These are phyloP conservation scores for Colletotrichum ledebouriae DNA, from an alignment of 2,329 filamentous ascomycete genomes.

Conservation along the genomic window DNA sequence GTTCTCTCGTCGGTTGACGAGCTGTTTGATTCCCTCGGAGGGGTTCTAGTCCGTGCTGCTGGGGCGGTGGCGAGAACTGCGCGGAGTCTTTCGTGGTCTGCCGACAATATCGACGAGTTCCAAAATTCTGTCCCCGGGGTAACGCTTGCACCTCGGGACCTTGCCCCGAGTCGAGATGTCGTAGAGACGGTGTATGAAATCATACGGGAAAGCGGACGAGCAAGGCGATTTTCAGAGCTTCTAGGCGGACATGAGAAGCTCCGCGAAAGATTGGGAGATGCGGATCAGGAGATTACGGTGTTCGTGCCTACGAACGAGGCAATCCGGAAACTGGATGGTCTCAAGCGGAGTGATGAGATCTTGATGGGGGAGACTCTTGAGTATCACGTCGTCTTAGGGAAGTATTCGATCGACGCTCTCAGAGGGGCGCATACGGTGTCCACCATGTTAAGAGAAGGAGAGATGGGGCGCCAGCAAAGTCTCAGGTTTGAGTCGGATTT, in stretches of 20 bases:
- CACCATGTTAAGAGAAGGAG: slow-evolving; percentile 6
- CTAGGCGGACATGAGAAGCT: slow-evolving; percentile 7
- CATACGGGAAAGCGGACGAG: neutral
- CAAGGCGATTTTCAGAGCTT: slow-evolving; percentile 11
- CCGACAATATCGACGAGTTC: neutral
- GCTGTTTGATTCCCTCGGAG: neutral
- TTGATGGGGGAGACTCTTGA: slow-evolving; percentile 58
- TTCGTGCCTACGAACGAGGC: slow-evolving; percentile 31
- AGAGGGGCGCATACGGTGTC: neutral
- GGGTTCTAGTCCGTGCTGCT: neutral
- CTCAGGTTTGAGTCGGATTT: neutral
- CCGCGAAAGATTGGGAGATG: neutral
- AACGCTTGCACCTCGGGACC: neutral
- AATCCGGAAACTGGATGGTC: neutral
- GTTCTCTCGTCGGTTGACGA: neutral
- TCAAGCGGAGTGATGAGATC: neutral
- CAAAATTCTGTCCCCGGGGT: no score
- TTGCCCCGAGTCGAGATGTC: neutral
- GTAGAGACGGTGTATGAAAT: neutral
- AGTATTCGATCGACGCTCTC: neutral
- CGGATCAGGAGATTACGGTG: neutral
- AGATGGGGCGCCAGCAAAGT: slow-evolving; percentile 22
- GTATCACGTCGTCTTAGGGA: slow-evolving; percentile 27
- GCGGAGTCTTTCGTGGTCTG: slow-evolving; percentile 1
- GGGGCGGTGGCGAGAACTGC: neutral